Base-by-base conservation (phyloP, 2,329 filamentous ascomycete species). In the Aspergillus arachidicola region DNA sequence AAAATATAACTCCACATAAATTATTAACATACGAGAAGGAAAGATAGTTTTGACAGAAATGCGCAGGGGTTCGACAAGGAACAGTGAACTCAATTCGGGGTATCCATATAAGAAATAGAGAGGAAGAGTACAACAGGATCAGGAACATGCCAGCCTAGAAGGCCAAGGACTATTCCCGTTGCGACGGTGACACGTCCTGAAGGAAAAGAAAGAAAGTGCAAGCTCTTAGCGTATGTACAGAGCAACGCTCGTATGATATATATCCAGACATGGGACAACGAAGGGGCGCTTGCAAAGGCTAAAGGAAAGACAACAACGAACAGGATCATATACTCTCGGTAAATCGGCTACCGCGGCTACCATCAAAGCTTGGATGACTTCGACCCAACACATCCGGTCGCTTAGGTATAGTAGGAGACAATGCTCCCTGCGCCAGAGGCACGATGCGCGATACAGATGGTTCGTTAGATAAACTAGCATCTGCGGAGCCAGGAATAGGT, bases 321-420 rank as follows among this genome's bases (percentile, higher is more conserved):
- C 64, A 43, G 58, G 26, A 62, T 72, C 62, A 75, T 62, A 75
- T 64, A 65, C 73, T 75, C 66, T 77, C 80, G 21, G 78, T 79
- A 65, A 82, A 82, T 51, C 80, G 77, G 69, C 80, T 82, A 38
- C 78, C 73, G 38, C 79, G 76, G 67, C 80, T 82, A n/a, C 79
- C 79, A 65, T 82, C 80, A 51, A 75, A 74, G 60, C 78, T 78
- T 6, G 77, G 72, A 60, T 78, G 72, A 59, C 77, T 81, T 59
- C 80, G 78, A 30, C 80, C 80, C 28, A 82, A 64, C n/a, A 68
- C 70, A 68, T 82, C 80, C 28, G 76, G 72, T 51, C 71, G 72
- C 57, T 71, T 68, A 1, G 71, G 69, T 16, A 70, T 69, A n/a
- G 68, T 63, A 6, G 74, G 66, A 2, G 72, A 68, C 7, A 72